Base-by-base conservation (phyloP, 176 grass and related monocot species). In the Eleusine coracana region DNA sequence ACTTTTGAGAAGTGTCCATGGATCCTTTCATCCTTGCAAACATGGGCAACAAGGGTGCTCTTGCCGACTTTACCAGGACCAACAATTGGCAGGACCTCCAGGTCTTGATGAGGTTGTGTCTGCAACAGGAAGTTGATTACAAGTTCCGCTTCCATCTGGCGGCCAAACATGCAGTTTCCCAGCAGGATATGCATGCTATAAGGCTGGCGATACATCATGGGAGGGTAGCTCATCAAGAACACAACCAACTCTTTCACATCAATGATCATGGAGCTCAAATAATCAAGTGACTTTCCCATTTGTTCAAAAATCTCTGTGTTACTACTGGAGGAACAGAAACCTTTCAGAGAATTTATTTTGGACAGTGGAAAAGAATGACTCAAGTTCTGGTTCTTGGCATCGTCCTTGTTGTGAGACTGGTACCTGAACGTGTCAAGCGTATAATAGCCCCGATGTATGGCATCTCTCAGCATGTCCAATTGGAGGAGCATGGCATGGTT, bases 401-500 rank as follows among this genome's bases (percentile, higher is more conserved):
- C 54, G 6, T 56, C 54, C 54, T 56, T 7, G 6, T 56, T 56
- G 5, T 56, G 54, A 56, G 54, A 7, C 18, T 21, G 54, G 54
- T 56, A 56, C 54, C 54, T 56, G 54, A 56, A 56, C 20, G 17
- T 56, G 54, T 56, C 54, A 21, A 56, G 54, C 54, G 54, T 21
- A 18, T 56, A 56, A 56, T 7, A 7, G 25, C 28, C 63, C 29
- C 6, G 63, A 66, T 66, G 12, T 34, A 66, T 66, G 1, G 29
- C 63, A 5, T 66, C 29, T 66, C 3, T 37, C 3, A 66, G 29
- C 63, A 6, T 66, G 28, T 36, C 31, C 63, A 66, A 29, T 34
- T 66, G 63, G 15, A 66, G 63, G 63, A 66, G 63, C 63, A 66
- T 66, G 63, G 63, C 63, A 36, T 66, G 28, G 29, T 37, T 56